phyloP scores from a whole-genome alignment of 2,329 filamentous ascomycete genomes.

The Clonostachys rhizophaga region DNA sequence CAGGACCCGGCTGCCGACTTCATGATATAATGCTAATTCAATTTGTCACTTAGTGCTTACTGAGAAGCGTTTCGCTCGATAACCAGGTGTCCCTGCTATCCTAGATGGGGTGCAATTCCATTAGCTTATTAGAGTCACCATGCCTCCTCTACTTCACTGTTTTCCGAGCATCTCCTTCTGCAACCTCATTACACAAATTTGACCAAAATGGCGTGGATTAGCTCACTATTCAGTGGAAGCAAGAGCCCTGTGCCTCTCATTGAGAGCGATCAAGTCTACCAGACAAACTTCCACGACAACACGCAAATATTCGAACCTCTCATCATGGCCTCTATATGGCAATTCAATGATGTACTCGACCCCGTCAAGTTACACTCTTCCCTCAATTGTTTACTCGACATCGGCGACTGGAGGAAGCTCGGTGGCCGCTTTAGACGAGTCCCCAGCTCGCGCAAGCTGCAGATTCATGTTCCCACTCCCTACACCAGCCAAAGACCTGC shows the following conservation, averaged over 20 bases:
- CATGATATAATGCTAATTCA: no score
- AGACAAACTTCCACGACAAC: slow-evolving; percentile 23
- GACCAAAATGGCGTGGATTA: no score
- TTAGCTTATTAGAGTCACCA: no score
- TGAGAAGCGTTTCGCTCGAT: no score
- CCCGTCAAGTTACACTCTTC: slow-evolving; percentile 24
- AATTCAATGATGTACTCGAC: slow-evolving; percentile 42
- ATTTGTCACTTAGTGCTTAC: no score
- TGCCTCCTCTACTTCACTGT: no score
- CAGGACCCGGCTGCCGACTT: no score
- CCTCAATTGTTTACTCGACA: slow-evolving; percentile 29
- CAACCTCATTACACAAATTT: no score
- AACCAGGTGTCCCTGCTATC: no score
- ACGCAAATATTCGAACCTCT: slow-evolving; percentile 12
- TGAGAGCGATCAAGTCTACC: slow-evolving; percentile 16
- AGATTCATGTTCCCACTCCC: slow-evolving; percentile 20
- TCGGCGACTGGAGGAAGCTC: slow-evolving; percentile 38
- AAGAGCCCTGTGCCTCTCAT: neutral
- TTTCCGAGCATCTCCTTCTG: no score
- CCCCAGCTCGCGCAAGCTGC: slow-evolving; percentile 11
- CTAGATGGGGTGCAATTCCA: no score
- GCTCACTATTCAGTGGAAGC: no score
- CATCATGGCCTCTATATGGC: slow-evolving; percentile 24
- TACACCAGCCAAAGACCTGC: slow-evolving; percentile 26
- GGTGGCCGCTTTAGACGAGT: slow-evolving; percentile 34